Conservation (phyloP, 768 basidiomycete species). For the Naganishia antarctica region DNA sequence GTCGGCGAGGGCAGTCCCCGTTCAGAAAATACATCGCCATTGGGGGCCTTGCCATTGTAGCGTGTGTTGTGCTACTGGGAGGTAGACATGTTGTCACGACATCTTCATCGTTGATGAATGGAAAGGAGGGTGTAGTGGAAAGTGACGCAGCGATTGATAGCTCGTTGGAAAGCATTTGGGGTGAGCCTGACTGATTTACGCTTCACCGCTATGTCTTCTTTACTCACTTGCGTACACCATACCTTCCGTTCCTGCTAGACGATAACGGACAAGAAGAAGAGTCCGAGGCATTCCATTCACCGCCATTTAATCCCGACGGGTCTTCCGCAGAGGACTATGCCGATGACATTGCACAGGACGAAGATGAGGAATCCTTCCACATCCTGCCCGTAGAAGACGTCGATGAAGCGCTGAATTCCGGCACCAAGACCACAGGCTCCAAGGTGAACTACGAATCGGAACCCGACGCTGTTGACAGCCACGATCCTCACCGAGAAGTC, state of each 20-base stretch:
- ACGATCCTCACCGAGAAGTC: constrained; percentile 18
- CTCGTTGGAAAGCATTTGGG: not conserved
- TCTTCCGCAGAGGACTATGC: constrained; percentile 33
- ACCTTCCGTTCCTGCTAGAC: not conserved
- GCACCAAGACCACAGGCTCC: not conserved
- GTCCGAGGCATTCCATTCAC: constrained; percentile 41
- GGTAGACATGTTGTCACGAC: constrained; percentile 25
- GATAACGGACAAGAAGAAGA: constrained; percentile 24
- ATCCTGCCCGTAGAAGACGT: constrained; percentile 32
- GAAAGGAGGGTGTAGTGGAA: constrained; percentile 1
- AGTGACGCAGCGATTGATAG: constrained; percentile 21
- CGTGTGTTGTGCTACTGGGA: constrained; percentile 34
- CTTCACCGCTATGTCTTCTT: not conserved
- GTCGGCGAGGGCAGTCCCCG: constrained; percentile 35
- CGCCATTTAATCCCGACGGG: constrained; percentile 40
- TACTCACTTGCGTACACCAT: not conserved
- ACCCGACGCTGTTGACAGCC: constrained; percentile 32
- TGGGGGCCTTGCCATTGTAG: constrained; percentile 31
- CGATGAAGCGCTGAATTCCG: constrained; percentile 20
- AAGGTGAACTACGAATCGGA: constrained; percentile 24
- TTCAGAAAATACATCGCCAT: constrained; percentile 44
- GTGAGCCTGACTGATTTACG: not conserved
- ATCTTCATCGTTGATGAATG: constrained; percentile 15
- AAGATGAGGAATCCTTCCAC: constrained; percentile 32
- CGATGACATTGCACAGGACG: constrained; percentile 32